Evolutionary conservation across 176 grass and related monocot species (phyloP).

Genomic region (Oryza coarctata): DNA sequence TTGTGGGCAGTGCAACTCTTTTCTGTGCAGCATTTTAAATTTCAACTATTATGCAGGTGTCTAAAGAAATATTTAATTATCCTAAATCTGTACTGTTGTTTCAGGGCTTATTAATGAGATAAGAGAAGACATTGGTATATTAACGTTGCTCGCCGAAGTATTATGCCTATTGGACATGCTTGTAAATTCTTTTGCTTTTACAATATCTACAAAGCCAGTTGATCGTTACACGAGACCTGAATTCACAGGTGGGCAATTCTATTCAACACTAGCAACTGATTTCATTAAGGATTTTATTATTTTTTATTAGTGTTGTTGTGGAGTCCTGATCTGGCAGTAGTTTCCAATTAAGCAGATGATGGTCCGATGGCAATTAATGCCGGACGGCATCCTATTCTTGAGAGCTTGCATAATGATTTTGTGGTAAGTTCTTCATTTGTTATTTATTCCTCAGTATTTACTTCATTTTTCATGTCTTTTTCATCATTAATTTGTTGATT

Average conservation of each 20-base stretch:
- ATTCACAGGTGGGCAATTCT: constrained; percentile 59
- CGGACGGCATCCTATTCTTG: constrained; percentile 90
- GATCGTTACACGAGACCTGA: constrained; percentile 83
- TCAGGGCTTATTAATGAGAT: constrained; percentile 78
- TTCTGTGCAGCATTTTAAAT: constrained; percentile 15
- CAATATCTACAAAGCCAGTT: constrained; percentile 81
- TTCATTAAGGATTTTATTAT: neutral
- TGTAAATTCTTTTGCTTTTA: constrained; percentile 95
- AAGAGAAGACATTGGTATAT: constrained; percentile 72
- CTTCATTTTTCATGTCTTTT: constrained; percentile 28
- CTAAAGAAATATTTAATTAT: constrained; percentile 19
- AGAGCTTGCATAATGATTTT: constrained; percentile 78
- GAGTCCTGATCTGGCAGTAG: constrained; percentile 20
- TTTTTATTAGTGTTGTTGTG: neutral
- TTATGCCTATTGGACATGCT: constrained; percentile 93
- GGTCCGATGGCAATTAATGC: constrained; percentile 97
- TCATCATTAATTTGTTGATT: constrained; percentile 24
- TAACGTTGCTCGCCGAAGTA: constrained; percentile 85
- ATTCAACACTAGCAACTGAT: neutral
- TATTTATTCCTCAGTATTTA: constrained; percentile 22
- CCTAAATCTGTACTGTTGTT: constrained; percentile 31
- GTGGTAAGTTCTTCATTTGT: constrained; percentile 53
- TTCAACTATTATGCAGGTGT: constrained; percentile 7
- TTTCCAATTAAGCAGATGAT: constrained; percentile 54
- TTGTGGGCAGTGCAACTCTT: neutral